Conservation (phyloP, 192 early-diverging fungal genomes). For the Dimargaris verticillata region DNA sequence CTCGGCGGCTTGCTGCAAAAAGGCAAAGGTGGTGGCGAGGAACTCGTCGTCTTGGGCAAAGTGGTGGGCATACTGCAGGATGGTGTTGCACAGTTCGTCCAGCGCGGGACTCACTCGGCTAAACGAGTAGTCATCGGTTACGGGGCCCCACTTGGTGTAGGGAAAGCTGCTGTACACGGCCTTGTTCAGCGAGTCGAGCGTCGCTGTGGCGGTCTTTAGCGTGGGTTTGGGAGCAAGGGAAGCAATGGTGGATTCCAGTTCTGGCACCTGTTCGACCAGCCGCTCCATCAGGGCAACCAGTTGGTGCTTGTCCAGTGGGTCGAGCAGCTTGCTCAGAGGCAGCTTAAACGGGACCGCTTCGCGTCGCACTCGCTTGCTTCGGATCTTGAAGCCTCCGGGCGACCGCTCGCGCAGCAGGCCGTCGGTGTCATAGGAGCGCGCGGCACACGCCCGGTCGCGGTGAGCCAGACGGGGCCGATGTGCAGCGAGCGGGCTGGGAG, state of each 20-base stretch:
- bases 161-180: conserved; percentile 64
- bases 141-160: conserved; percentile 63
- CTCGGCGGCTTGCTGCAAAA: conserved; percentile 57
- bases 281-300: conserved; percentile 55
- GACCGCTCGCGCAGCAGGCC: background rate
- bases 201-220: conserved; percentile 46
- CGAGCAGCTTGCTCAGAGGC: conserved; percentile 31
- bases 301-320: conserved; percentile 50
- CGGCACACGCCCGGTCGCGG: conserved; percentile 11
- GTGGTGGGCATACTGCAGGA: conserved; percentile 59
- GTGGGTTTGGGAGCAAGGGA: conserved; percentile 73
- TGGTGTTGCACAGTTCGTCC: conserved; percentile 53
- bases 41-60: conserved; percentile 65
- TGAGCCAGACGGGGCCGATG: conserved; percentile 13
- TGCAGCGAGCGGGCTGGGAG: conserved; percentile 1
- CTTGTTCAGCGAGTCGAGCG: conserved; percentile 51
- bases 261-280: conserved; percentile 57
- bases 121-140: conserved; percentile 75
- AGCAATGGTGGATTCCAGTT: conserved; percentile 47
- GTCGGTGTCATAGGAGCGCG: background rate
- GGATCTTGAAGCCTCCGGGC: conserved; percentile 2
- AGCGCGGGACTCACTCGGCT: conserved; percentile 64
- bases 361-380: conserved; percentile 7
- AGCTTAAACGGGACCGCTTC: conserved; percentile 17
- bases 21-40: conserved; percentile 58